phyloP scores from a whole-genome alignment of 2,329 filamentous ascomycete genomes.

The Seiridium cupressi region DNA sequence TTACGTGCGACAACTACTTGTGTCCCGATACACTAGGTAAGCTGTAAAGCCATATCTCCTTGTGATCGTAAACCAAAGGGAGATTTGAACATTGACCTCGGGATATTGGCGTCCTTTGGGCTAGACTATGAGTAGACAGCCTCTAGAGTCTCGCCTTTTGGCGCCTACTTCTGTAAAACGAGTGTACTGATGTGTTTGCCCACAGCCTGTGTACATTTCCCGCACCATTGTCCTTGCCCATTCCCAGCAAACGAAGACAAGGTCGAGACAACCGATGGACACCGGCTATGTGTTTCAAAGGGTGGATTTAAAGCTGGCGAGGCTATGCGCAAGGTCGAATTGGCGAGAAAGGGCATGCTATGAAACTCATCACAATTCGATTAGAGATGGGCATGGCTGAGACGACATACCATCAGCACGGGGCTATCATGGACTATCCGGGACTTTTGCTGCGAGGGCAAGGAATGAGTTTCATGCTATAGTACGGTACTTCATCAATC shows the following conservation, averaged over 20 bases:
- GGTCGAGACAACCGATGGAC: constrained; percentile 69
- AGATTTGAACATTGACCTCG: too few relatives aligned
- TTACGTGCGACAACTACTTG: constrained; percentile 89
- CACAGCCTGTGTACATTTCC: constrained; percentile 85
- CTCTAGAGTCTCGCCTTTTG: too few relatives aligned
- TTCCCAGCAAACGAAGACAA: constrained; percentile 78
- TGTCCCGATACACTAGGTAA: constrained; percentile 80
- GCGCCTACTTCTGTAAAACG: too few relatives aligned
- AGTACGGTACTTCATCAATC: too few relatives aligned
- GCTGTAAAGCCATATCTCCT: background rate
- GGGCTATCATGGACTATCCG: too few relatives aligned
- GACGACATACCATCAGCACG: background rate
- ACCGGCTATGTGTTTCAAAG: constrained; percentile 70
- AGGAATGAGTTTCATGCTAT: too few relatives aligned
- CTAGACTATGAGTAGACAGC: too few relatives aligned
- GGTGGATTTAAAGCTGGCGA: constrained; percentile 73
- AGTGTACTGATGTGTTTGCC: too few relatives aligned
- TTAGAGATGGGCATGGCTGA: background rate
- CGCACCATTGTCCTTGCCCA: constrained; percentile 93
- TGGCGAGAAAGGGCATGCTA: constrained; percentile 75
- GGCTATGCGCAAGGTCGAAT: constrained; percentile 71
- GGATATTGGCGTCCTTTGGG: too few relatives aligned
- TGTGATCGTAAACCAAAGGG: too few relatives aligned
- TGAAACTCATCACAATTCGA: constrained; percentile 30
- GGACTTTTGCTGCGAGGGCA: too few relatives aligned